Evolutionary conservation across 139 green algal species (phyloP).

Genomic region (Axilococcus clingmanii): DNA sequence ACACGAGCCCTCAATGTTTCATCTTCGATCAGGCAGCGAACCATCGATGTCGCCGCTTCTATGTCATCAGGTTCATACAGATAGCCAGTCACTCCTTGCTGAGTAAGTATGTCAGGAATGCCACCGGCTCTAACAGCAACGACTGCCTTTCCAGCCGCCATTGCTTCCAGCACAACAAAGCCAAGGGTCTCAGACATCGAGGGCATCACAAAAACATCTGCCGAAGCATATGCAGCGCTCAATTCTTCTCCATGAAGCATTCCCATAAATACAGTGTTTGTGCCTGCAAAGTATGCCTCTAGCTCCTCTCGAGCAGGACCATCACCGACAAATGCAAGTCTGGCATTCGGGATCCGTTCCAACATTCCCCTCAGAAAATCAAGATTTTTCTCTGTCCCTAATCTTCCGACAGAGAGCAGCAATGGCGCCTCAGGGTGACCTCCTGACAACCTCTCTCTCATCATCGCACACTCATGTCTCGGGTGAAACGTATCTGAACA

Average conservation of each 20-base stretch:
- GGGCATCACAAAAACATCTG: conserved; percentile 96
- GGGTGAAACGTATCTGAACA: conserved; percentile 77
- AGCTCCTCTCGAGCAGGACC: conserved; percentile 71
- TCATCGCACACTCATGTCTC: conserved; percentile 49
- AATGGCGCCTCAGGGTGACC: conserved; percentile 63
- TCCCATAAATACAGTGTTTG: conserved; percentile 32
- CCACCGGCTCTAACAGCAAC: conserved; percentile 85
- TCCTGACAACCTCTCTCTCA: conserved; percentile 56
- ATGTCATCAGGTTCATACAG: conserved; percentile 30
- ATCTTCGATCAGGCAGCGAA: conserved; percentile 7
- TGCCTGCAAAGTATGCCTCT: conserved; percentile 28
- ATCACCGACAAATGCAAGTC: conserved; percentile 90
- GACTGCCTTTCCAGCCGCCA: conserved; percentile 82
- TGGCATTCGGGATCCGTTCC: conserved; percentile 38
- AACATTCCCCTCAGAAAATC: conserved; percentile 63
- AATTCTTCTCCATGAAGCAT: conserved; percentile 84
- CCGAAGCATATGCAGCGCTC: conserved; percentile 78
- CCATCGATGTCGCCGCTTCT: background rate
- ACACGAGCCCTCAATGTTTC: conserved; percentile 14
- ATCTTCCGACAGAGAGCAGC: conserved; percentile 86
- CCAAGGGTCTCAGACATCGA: conserved; percentile 85
- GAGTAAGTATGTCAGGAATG: conserved; percentile 81
- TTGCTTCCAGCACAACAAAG: conserved; percentile 97
- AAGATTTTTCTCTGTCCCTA: conserved; percentile 84
- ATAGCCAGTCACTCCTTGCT: conserved; percentile 43